Percentiles rank a stretch among this genome's conserved stretches.
Conservation (phyloP, 1,139 yeast genomes). For the Magnusiomyces magnusii region DNA sequence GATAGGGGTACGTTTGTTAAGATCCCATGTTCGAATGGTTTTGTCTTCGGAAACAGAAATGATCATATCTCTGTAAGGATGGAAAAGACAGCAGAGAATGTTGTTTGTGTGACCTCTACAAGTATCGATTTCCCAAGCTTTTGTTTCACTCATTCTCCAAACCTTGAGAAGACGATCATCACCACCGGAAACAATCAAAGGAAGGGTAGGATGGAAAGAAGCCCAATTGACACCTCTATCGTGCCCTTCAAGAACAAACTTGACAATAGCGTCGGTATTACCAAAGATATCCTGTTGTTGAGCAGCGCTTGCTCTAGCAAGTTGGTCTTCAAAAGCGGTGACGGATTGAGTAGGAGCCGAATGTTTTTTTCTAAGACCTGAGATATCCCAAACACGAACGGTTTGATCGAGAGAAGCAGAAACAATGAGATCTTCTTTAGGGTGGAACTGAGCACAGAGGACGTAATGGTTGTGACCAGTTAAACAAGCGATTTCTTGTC, state of each 20-base stretch:
- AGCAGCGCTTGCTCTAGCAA: conserved; percentile 41
- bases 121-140: conserved; percentile 99
- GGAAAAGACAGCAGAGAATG: conserved; percentile 84
- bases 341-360: conserved; percentile 55
- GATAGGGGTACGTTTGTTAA: conserved; percentile 86
- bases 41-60: conserved; percentile 94
- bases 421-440: conserved; percentile 87
- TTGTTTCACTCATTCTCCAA: conserved; percentile 97
- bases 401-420: conserved; percentile 97
- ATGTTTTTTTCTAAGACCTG: conserved; percentile 91
- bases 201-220: conserved; percentile 93
- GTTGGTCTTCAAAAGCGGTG: conserved; percentile 68
- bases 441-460: conserved; percentile 98
- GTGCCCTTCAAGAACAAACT: conserved; percentile 95
- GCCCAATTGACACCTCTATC: conserved; percentile 99
- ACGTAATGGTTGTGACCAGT: conserved; percentile 99
- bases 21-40: conserved; percentile 97
- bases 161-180: conserved; percentile 93
- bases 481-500: conserved; percentile 93
- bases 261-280: conserved; percentile 87
- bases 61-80: conserved; percentile 88
- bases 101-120: conserved; percentile 97
- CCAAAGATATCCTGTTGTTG: conserved; percentile 87
- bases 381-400: conserved; percentile 98
- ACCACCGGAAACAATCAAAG: conserved; percentile 91